Conservation (phyloP, 441 rosid species). For the Corymbia citriodora region DNA sequence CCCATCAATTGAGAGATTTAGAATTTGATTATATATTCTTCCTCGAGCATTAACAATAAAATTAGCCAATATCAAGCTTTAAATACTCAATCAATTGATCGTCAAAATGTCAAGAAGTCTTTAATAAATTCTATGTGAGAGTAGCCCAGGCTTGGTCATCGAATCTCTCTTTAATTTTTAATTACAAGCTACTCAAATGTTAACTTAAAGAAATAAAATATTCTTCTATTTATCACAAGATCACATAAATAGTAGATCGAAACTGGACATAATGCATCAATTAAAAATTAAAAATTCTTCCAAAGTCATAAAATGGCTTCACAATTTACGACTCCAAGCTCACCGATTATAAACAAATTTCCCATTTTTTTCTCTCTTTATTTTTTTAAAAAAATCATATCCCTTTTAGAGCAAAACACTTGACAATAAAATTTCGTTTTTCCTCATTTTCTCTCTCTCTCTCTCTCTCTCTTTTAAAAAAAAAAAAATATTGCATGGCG, state of each 20-base stretch:
- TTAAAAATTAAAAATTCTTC: background rate
- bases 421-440: background rate
- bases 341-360: background rate
- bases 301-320: background rate
- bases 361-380: background rate
- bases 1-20: background rate
- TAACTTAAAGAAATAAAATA: background rate
- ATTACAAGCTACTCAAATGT: background rate
- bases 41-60: background rate
- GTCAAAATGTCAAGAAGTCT: background rate
- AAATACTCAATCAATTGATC: background rate
- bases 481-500: background rate
- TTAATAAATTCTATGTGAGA: background rate
- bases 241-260: background rate
- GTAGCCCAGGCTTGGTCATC: fast-evolving
- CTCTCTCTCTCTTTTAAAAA: fast-evolving
- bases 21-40: background rate
- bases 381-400: background rate
- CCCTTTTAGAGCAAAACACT: background rate
- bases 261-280: background rate
- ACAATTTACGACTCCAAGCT: background rate
- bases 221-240: background rate
- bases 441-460: background rate
- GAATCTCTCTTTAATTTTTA: background rate
- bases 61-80: background rate